Percentiles rank a stretch among this genome's conserved stretches.
Conservation (phyloP, 2,329 filamentous ascomycete species). For the Aschersonia sp. region DNA sequence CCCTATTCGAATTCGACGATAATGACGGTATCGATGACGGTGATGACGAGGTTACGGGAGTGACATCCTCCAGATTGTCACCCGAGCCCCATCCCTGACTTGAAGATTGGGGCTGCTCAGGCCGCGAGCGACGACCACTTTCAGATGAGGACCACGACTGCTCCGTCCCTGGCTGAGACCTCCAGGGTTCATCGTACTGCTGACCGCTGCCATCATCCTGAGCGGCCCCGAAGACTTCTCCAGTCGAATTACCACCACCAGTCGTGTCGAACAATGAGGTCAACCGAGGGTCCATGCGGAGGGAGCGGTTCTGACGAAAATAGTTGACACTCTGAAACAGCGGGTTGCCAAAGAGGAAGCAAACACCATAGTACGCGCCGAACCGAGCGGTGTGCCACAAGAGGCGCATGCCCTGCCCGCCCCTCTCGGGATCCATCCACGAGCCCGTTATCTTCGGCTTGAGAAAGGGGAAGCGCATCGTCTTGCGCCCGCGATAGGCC, state of each 20-base stretch:
- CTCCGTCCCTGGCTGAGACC: constrained; percentile 1
- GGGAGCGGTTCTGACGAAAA: constrained; percentile 9
- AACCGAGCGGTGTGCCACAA: constrained; percentile 23
- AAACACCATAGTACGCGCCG: constrained; percentile 15
- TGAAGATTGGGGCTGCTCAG: constrained; percentile 4
- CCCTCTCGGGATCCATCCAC: constrained; percentile 16
- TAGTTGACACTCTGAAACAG: constrained; percentile 16
- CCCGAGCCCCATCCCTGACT: constrained; percentile 11
- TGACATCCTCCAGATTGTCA: constrained; percentile 25
- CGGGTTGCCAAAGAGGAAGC: constrained; percentile 11
- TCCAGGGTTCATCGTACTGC: constrained; percentile 7
- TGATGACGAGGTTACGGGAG: constrained; percentile 22
- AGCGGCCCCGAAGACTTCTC: constrained; percentile 3
- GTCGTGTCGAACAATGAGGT: constrained; percentile 6
- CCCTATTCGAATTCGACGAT: constrained; percentile 8
- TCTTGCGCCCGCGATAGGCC: constrained; percentile 14
- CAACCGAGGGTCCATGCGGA: constrained; percentile 16
- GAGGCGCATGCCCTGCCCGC: constrained; percentile 10
- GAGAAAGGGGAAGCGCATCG: constrained; percentile 26
- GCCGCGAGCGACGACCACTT: neutral
- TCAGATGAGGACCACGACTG: constrained; percentile 6
- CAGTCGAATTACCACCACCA: constrained; percentile 7
- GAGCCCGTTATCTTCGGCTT: constrained; percentile 14
- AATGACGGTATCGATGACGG: neutral
- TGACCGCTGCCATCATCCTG: constrained; percentile 6